phyloP scores from a whole-genome alignment of 2,329 filamentous ascomycete genomes.

The Chaetothyriales sp. region DNA sequence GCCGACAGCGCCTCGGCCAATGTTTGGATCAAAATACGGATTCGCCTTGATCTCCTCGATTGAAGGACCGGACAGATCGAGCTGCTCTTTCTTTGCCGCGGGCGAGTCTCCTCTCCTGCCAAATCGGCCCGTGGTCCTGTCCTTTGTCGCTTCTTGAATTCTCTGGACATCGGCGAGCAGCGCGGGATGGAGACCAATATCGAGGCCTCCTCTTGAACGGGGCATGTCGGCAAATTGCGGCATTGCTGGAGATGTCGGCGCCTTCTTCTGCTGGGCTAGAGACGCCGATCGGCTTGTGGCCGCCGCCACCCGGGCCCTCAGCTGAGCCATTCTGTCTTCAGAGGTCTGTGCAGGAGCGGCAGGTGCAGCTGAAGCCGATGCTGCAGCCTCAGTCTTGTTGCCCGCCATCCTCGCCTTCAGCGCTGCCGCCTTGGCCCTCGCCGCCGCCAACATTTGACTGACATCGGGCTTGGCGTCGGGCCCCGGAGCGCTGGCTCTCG shows the following conservation, averaged over 20 bases:
- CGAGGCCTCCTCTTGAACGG: conserved; percentile 52
- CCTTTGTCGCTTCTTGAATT: conserved; percentile 16
- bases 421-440: conserved; percentile 35
- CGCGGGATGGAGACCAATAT: conserved; percentile 65
- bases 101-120: conserved; percentile 39
- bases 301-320: conserved; percentile 67
- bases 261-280: conserved; percentile 33
- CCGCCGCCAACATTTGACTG: conserved; percentile 35
- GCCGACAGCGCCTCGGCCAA: conserved; percentile 44
- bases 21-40: conserved; percentile 66
- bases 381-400: conserved; percentile 17
- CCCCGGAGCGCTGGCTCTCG: conserved; percentile 19
- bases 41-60: conserved; percentile 52
- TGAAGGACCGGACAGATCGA: conserved; percentile 45
- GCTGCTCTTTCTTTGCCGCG: conserved; percentile 31
- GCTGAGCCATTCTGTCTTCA: conserved; percentile 54
- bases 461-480: conserved; percentile 28
- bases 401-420: conserved; percentile 33
- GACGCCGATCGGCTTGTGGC: conserved; percentile 44
- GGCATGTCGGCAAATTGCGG: conserved; percentile 32
- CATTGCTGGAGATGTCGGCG: conserved; percentile 26
- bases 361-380: conserved; percentile 25
- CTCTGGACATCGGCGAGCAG: conserved; percentile 40
- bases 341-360: conserved; percentile 31
- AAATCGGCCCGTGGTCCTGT: conserved; percentile 35